Base-by-base conservation (phyloP, 129 eudicot species). In the Escallonia rubra region DNA sequence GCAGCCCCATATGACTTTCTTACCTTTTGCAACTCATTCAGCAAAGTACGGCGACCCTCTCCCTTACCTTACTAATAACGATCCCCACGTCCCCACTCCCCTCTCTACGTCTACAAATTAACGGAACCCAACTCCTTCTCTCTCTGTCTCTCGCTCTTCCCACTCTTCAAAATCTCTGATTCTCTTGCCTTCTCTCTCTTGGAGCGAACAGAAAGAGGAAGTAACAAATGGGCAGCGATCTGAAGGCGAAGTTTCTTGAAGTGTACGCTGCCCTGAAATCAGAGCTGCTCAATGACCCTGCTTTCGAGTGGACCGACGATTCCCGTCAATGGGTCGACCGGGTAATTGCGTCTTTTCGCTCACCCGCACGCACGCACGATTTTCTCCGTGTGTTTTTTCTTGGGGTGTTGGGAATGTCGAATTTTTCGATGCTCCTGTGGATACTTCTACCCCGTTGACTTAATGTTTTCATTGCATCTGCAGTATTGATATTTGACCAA, bases 291-390 rank as follows among this genome's bases (percentile, higher is more conserved):
- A 71, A 72, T 56, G 97, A 90, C 69, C 89, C 97, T 44, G 91
- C 87, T 61, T 90, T 90, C 69, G 97, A 90, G 15, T 90, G 82
- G 65, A 83, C 85, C 5, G 81, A 85, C 14, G 86, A 72, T 74
- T 87, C 97, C 53, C 95, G 95, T 58, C 90, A 84, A 63, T 90
- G 97, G 97, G 80, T 90, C 15, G 90, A 90, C 3, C 72, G 85
- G 95, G 97, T 90, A 76, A 39, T 49, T 47, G 13, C 55, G 46
- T 56, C 50, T 60, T 70, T 49, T 13, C 15, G n/a, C 7, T 13
- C 42, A 41, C 3, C 41, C 10, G 3, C 16, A 4, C 38, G 41
- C 34, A 54, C 39, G 63, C 63, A 13, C 39, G 65, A 4, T 68
- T 16, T 62, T 6, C 14, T 40, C 74, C 48, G 1, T 48, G 15